phyloP scores from a whole-genome alignment of 306 rosid genomes.

The Arachis hypogaea region DNA sequence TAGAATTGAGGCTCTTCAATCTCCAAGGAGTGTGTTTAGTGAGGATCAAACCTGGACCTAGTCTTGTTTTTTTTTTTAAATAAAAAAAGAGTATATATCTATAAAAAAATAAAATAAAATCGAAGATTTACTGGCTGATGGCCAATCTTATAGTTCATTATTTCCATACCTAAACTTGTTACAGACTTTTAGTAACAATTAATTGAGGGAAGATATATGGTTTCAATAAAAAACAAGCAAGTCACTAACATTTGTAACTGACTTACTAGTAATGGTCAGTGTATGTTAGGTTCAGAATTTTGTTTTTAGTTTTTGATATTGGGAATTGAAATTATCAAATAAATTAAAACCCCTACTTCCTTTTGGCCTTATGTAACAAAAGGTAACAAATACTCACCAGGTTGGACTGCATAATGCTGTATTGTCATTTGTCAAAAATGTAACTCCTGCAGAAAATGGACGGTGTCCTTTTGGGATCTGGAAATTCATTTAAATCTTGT shows the following conservation, averaged over 20 bases:
- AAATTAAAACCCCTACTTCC: conserved; percentile 14
- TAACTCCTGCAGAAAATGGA: not conserved
- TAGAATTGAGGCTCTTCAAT: too few species aligned
- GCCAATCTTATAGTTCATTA: conserved; percentile 2
- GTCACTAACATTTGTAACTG: conserved; percentile 14
- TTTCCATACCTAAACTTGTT: not conserved
- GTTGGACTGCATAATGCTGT: conserved; percentile 4
- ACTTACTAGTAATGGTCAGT: not conserved
- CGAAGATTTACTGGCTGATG: conserved; percentile 13
- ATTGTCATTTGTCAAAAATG: conserved; percentile 13
- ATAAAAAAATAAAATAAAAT: not conserved
- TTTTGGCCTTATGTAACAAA: conserved; percentile 8
- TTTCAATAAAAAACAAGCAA: not conserved
- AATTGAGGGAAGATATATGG: not conserved
- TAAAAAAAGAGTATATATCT: too few species aligned
- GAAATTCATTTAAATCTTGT: conserved; percentile 7
- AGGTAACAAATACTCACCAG: not conserved
- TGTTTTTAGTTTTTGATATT: not conserved
- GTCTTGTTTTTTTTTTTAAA: too few species aligned
- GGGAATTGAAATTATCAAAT: conserved; percentile 8
- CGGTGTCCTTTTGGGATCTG: conserved; percentile 1
- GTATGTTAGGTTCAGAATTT: not conserved
- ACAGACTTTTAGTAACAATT: not conserved
- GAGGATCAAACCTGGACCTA: too few species aligned
- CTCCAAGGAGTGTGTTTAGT: too few species aligned